These are phyloP conservation scores for Aureobasidium sp. DNA, from an alignment of 2,329 filamentous ascomycete species.

Conservation along the genomic window DNA sequence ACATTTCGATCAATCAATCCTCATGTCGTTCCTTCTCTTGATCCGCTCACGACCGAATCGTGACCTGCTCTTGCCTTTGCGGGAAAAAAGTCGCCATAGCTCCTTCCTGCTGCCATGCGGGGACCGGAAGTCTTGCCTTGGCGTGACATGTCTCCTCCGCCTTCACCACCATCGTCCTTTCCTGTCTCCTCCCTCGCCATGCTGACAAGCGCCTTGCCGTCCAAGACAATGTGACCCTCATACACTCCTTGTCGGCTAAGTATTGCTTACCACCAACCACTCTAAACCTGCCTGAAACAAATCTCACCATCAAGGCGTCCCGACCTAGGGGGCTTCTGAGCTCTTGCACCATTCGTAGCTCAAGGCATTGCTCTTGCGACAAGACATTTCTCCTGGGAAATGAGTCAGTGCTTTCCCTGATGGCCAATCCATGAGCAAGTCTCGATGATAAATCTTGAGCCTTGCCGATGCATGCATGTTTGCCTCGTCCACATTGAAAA, in stretches of 20 bases:
- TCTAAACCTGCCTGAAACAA: neutral
- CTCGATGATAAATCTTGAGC: neutral
- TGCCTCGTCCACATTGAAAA: neutral
- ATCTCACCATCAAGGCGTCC: neutral
- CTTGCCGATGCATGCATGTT: slow-evolving; percentile 6
- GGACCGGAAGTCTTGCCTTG: neutral
- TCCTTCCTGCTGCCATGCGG: neutral
- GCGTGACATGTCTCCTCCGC: neutral
- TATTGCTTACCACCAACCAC: neutral
- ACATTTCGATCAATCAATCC: slow-evolving; percentile 7
- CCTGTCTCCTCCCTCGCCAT: no score
- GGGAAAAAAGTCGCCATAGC: neutral
- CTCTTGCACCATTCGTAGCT: neutral
- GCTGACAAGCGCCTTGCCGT: neutral
- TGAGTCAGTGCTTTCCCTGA: no score
- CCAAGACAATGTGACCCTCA: neutral
- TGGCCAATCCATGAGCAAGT: neutral
- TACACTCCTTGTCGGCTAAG: neutral
- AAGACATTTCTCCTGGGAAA: neutral
- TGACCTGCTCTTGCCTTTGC: neutral
- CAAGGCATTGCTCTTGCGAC: neutral
- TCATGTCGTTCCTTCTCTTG: slow-evolving; percentile 9
- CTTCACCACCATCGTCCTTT: neutral
- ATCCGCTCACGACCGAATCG: neutral
- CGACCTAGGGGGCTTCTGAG: neutral